Percentiles rank a stretch among this genome's conserved stretches.
phyloP scores from a whole-genome alignment of 306 rosid species.

The barrel medic (Medicago truncatula) region DNA sequence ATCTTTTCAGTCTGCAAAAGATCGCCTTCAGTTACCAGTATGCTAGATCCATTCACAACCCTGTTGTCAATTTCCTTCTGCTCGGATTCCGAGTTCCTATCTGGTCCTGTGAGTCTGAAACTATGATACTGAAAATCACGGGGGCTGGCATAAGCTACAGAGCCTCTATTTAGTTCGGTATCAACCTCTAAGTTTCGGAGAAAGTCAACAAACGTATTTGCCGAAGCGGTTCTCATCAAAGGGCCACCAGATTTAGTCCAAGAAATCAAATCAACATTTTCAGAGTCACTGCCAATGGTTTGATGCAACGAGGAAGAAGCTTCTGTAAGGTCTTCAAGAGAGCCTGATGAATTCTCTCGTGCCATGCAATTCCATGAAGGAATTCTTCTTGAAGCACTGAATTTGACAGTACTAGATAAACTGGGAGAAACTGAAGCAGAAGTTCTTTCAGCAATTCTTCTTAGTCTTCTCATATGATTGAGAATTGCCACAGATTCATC shows the following conservation, averaged over 20 bases:
- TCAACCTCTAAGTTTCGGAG: conserved; percentile 76
- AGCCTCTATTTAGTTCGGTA: conserved; percentile 58
- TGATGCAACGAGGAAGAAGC: conserved; percentile 63
- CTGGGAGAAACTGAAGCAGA: conserved; percentile 67
- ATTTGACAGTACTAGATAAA: conserved; percentile 55
- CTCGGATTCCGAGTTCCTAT: conserved; percentile 64
- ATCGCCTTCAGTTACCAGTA: conserved; percentile 80
- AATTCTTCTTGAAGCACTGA: conserved; percentile 85
- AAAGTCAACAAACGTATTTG: conserved; percentile 76
- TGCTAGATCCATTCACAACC: conserved; percentile 60
- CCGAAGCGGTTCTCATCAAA: conserved; percentile 88
- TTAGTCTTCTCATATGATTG: conserved; percentile 90
- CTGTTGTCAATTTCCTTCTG: conserved; percentile 57
- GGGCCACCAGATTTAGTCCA: conserved; percentile 99
- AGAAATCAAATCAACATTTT: conserved; percentile 59
- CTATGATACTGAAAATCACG: conserved; percentile 50
- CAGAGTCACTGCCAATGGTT: conserved; percentile 61
- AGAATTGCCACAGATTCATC: conserved; percentile 90
- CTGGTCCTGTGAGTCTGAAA: conserved; percentile 60
- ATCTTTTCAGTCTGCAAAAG: conserved; percentile 91
- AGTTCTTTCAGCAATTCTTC: conserved; percentile 77
- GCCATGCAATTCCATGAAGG: conserved; percentile 99
- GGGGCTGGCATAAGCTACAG: conserved; percentile 49
- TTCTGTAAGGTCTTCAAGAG: conserved; percentile 80
- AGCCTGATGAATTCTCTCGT: conserved; percentile 90